Conservation (phyloP, 345 rosid genomes). For the Hibiscus mutabilis region DNA sequence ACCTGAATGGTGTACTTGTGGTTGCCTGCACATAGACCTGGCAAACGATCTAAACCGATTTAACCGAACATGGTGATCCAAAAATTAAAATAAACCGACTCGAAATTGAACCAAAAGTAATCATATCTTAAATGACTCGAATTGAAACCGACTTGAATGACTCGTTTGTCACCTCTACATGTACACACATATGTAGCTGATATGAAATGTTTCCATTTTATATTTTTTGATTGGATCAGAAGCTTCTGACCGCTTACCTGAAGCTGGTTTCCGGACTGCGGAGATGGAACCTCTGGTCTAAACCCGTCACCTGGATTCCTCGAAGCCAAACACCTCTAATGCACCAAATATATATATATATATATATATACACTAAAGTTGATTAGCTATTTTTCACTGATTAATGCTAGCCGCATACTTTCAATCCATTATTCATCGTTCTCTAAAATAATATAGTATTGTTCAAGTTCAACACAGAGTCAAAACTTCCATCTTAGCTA, state of each 20-base stretch:
- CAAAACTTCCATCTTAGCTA: background rate
- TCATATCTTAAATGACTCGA: too few relatives aligned
- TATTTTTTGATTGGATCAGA: background rate
- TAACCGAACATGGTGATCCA: too few relatives aligned
- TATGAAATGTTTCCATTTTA: background rate
- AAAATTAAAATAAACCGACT: too few relatives aligned
- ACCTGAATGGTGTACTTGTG: too few relatives aligned
- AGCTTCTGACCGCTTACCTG: conserved; percentile 10
- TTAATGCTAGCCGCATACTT: background rate
- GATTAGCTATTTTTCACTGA: background rate
- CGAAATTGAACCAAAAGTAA: too few relatives aligned
- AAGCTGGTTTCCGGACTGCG: conserved; percentile 5
- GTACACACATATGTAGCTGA: background rate
- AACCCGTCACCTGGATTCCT: background rate
- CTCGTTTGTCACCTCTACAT: background rate
- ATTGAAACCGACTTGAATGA: too few relatives aligned
- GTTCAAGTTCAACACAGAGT: background rate
- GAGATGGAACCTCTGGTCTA: background rate
- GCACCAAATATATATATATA: conserved; percentile 1
- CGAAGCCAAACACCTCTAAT: conserved; percentile 26
- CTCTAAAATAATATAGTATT: background rate
- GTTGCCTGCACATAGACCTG: too few relatives aligned
- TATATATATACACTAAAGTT: too few relatives aligned
- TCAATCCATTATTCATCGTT: background rate
- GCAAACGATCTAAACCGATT: too few relatives aligned